Base-by-base conservation (phyloP, 176 grass and related monocot species). In the Olyra latifolia region DNA sequence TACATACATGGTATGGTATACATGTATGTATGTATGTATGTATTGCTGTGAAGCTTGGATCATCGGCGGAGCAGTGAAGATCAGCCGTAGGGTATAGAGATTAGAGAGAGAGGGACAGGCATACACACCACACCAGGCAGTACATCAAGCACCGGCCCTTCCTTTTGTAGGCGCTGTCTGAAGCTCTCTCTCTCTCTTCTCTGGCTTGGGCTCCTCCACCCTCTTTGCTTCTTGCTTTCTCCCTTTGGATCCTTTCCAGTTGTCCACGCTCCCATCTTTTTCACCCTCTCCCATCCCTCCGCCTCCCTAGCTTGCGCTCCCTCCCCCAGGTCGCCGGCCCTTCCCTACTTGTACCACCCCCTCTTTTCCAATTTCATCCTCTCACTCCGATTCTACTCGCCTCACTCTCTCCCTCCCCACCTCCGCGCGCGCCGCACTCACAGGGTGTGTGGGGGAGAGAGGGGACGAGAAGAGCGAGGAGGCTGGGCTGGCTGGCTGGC, bases 161-260 rank as follows among this genome's bases (percentile, higher is more conserved):
- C 87, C 64, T 77, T 81, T 57, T 65, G 76, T 65, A 89, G 82
- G 82, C 45, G 64, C 76, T 23, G 28, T 19, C 42, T 17, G 7
- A 10, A 10, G 8, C 12, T 39, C 48, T n/a, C 16, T 86, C 35
- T 52, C 66, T 61, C 8, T 23, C 41, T 40, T 46, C 38, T 42
- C 30, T 22, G 69, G 63, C 19, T 40, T 28, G 77, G 44, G 27
- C 38, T 24, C 32, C 20, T 41, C 28, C 46, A 50, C 29, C 78
- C 46, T 76, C 69, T 63, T 14, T 55, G 57, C 72, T 47, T 54
- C 61, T 84, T 39, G 20, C 63, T 73, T 40, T 19, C 17, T 27
- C 58, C 30, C 67, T 82, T 83, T 75, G 62, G 44, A 62, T 63
- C 75, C 83, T 89, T 89, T 89, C 90, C 90, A 92, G 90, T 92